Evolutionary conservation across 305 asterid species (phyloP), one percentile per base, ranked within the genome.

Genomic region (Fraxinus angustifolia): DNA sequence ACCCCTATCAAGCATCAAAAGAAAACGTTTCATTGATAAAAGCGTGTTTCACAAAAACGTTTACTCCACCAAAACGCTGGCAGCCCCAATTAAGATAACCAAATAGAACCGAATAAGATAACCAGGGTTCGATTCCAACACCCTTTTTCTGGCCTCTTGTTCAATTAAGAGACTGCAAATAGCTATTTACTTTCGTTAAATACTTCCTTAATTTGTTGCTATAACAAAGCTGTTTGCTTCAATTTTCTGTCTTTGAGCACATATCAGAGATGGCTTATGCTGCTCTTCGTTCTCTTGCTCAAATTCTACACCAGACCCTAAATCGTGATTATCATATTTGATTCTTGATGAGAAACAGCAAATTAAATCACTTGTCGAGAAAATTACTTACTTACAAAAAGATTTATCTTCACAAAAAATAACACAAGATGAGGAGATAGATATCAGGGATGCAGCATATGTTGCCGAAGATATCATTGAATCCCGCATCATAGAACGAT

Each of bases 401-500:
- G 35, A 38, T 21, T 48, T 50, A 21, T 58, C 26, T 58, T 58
- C 30, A 17, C 11, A 14, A 6, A 17, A 17, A 58, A 19, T 3
- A 60, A 76, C 72, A 42, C 6, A 2, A 2, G 10, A 21, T 50
- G 73, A 68, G 53, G 87, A 85, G 31, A 73, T 7, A 35, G 14
- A 48, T 19, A 85, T 85, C 40, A 76, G 74, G 79, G 78, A 79
- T 21, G 16, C 19, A 17, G 60, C 81, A 5, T n/a, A 76, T 73
- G 36, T 60, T 76, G 79, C 76, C 12, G 84, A 73, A 77, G 75
- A 73, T 17, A 16, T 74, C 6, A 40, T 74, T 5, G 87, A 87
- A 71, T 33, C 30, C 60, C 1, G 35, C 4, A 30, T 83, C 16
- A 23, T 7, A 19, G 42, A 45, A 5, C 35, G 42, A 45, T 28